Conservation (phyloP, 2,329 filamentous ascomycete species). For the Hymenoscyphus linearis region DNA sequence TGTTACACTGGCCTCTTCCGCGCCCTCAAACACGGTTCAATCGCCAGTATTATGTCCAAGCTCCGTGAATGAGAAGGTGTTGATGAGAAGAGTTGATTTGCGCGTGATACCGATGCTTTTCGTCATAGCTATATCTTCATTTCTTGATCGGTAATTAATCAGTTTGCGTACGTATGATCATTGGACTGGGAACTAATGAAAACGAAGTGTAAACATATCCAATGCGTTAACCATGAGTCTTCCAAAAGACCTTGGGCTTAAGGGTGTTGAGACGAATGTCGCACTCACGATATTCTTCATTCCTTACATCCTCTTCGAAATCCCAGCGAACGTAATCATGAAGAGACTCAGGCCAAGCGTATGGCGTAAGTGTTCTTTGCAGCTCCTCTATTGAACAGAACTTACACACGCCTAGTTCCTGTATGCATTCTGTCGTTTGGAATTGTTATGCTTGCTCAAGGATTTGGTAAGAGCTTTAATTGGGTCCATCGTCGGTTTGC, state of each 20-base stretch:
- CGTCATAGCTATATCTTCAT: constrained; percentile 70
- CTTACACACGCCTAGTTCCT: background rate
- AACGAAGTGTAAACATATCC: background rate
- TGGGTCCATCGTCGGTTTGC: background rate
- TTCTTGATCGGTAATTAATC: constrained; percentile 65
- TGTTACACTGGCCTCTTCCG: background rate
- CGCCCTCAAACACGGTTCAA: background rate
- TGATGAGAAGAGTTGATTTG: constrained; percentile 46
- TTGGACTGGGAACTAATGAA: background rate
- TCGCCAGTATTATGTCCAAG: background rate
- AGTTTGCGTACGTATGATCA: constrained; percentile 24
- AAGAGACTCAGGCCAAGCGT: constrained; percentile 63
- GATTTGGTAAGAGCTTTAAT: constrained; percentile 37
- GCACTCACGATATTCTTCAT: constrained; percentile 66
- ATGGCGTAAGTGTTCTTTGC: constrained; percentile 44
- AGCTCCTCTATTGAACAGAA: constrained; percentile 32
- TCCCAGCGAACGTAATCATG: constrained; percentile 62
- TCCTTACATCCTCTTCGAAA: constrained; percentile 67
- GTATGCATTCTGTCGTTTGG: constrained; percentile 54
- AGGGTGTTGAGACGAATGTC: constrained; percentile 54
- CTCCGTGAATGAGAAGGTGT: background rate
- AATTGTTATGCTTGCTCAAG: constrained; percentile 57
- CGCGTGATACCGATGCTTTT: constrained; percentile 62
- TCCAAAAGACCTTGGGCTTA: background rate
- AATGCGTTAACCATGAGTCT: background rate